These are phyloP conservation scores for Fusarium nanum DNA, from an alignment of 2,329 filamentous ascomycete genomes.

Conservation along the genomic window DNA sequence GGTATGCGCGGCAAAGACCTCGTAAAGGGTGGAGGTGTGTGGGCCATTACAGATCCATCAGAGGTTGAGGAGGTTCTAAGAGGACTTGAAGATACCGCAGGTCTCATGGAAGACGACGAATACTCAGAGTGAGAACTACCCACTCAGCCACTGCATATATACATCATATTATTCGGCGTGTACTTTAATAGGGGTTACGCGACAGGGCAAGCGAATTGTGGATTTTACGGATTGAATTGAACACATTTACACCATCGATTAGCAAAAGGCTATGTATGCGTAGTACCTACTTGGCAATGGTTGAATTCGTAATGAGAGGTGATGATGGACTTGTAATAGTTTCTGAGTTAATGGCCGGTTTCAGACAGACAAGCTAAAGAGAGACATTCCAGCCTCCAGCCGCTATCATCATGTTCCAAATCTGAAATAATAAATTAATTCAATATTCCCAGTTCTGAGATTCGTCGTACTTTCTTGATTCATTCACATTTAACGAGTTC, in stretches of 20 bases:
- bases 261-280: neutral
- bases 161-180: constrained; percentile 10
- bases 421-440: neutral
- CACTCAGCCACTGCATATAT: neutral
- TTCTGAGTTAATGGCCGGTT: constrained; percentile 34
- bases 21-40: constrained; percentile 90
- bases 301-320: neutral
- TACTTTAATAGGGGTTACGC: constrained; percentile 20
- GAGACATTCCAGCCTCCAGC: constrained; percentile 39
- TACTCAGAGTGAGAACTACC: constrained; percentile 43
- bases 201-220: constrained; percentile 17
- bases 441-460: neutral
- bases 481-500: neutral
- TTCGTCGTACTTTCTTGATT: neutral
- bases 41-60: constrained; percentile 86
- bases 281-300: neutral
- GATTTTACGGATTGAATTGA: neutral
- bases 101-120: constrained; percentile 62
- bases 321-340: constrained; percentile 8
- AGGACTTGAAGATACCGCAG: constrained; percentile 73
- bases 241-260: constrained; percentile 14
- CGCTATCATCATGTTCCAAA: constrained; percentile 11
- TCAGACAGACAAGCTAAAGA: constrained; percentile 37
- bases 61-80: constrained; percentile 77
- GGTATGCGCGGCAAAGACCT: constrained; percentile 82